Evolutionary conservation across 371 early-diverging fungal species (phyloP), one percentile per base, ranked within the genome.

Genomic region (Coemansia sp.): DNA sequence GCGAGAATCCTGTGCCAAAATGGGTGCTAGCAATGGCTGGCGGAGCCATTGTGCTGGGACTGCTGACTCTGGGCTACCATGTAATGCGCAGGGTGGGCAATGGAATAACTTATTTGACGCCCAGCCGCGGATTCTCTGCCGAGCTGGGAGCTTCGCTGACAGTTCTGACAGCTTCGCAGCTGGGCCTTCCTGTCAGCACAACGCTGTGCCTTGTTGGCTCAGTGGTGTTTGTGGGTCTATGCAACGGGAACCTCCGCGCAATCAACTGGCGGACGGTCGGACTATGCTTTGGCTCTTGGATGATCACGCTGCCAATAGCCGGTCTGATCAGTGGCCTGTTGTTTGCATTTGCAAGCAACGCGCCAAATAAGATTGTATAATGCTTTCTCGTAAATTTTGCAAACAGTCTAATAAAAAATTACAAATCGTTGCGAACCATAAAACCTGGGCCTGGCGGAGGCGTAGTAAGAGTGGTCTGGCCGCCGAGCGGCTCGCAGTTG

Each of bases 391-490:
- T n/a, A 45, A 5, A n/a, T 45, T 45, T 42, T 42, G 42, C 42
- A 42, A n/a, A n/a, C 16, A 42, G 16, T 42, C 42, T 42, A 42
- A 42, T 42, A 48, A 53, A 26, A 47, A 69, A 64, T 84, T 87
- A 92, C 85, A 94, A 83, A 80, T 92, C 94, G 45, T 85, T 77
- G 75, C 93, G 89, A 62, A 97, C 85, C 69, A 87, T 85, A 81
- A 93, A 95, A 50, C 98, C 98, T 71, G 97, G 96, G 31, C 95
- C 97, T 37, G 91, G 84, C 53, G 96, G 95, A 65, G 94, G 92
- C 10, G 83, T 79, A 47, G 86, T 92, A 73, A 98, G 85, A 3
- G 90, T 82, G 54, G 97, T 97, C 68, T 92, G 85, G 10, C 89
- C 88, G 59, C 85, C 85, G 56, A 84, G 85, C 60, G 98, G 95